Base-by-base conservation (phyloP, 345 rosid genomes). In the Eucalyptus pauciflora region DNA sequence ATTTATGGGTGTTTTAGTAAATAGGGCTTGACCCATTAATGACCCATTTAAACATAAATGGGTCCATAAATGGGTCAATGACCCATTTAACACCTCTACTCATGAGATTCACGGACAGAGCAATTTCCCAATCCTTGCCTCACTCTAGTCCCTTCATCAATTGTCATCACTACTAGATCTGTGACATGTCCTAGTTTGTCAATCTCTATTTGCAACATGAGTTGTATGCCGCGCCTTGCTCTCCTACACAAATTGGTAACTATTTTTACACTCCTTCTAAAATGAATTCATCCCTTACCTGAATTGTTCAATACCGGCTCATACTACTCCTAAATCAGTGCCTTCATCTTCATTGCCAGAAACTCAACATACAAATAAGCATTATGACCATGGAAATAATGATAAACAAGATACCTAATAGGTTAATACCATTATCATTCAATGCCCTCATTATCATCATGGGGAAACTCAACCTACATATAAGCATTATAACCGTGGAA, bases 141-240 rank as follows among this genome's bases (percentile, higher is more conserved):
- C 24, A 24, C 62, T 56, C 5, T 56, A 56, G 62, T 56, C 62
- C 29, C 62, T 49, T 56, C 62, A 56, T 56, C 62, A 24, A 24
- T 10, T 9, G 29, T 24, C 62, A 56, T 56, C 13, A 24, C 62
- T 56, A 56, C 62, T 56, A 56, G 62, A 56, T 56, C 0, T 9
- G 3, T 1, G 13, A 10, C 29, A 56, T 56, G 29, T 24, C 62
- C 29, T 24, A 56, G 62, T 56, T 56, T 56, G 13, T 56, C 29
- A 0, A 56, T 56, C 29, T 9, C 58, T 56, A 29, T 24, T 10
- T 24, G 29, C 62, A 56, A 9, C 62, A 24, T 56, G 62, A 24
- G 62, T 10, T 24, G 13, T 22, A 56, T 24, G 62, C 13, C 0
- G 2, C 0, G 13, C 29, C 1, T 9, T 22, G 1, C 62, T 24